Conservation (phyloP, 129 eudicot species). For the Chrysanthemum seticuspe region DNA sequence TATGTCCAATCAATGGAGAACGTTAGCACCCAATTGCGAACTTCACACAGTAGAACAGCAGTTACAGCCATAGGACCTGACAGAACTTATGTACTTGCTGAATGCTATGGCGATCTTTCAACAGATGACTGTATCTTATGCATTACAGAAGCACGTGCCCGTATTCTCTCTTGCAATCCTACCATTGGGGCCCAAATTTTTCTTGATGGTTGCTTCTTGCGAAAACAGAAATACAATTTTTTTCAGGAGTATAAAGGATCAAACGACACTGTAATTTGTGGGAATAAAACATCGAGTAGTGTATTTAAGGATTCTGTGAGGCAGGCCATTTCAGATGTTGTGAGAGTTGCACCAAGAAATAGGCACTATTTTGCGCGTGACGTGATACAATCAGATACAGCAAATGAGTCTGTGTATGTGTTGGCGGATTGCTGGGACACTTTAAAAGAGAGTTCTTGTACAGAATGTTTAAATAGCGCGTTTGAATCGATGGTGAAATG, state of each 20-base stretch:
- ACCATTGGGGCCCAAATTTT: conserved; percentile 40
- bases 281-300: conserved; percentile 38
- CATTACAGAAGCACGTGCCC: conserved; percentile 55
- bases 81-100: conserved; percentile 43
- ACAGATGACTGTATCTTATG: conserved; percentile 54
- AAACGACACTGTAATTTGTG: conserved; percentile 39
- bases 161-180: conserved; percentile 56
- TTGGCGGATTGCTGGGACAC: conserved; percentile 74
- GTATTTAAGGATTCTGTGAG: conserved; percentile 37
- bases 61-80: conserved; percentile 42
- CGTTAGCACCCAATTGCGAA: conserved; percentile 44
- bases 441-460: conserved; percentile 44
- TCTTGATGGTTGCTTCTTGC: conserved; percentile 70
- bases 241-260: conserved; percentile 47
- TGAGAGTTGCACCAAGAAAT: conserved; percentile 34
- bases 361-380: conserved; percentile 34
- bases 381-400: conserved; percentile 10
- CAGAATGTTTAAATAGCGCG: conserved; percentile 54
- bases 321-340: conserved; percentile 45
- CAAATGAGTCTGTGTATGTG: conserved; percentile 42
- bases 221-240: conserved; percentile 49
- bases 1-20: conserved; percentile 50
- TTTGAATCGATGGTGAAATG: conserved; percentile 42
- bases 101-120: conserved; percentile 75
- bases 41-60: conserved; percentile 46